These are phyloP conservation scores for Solanum tacnaense DNA, from an alignment of 257 asterid species.

Conservation along the genomic window DNA sequence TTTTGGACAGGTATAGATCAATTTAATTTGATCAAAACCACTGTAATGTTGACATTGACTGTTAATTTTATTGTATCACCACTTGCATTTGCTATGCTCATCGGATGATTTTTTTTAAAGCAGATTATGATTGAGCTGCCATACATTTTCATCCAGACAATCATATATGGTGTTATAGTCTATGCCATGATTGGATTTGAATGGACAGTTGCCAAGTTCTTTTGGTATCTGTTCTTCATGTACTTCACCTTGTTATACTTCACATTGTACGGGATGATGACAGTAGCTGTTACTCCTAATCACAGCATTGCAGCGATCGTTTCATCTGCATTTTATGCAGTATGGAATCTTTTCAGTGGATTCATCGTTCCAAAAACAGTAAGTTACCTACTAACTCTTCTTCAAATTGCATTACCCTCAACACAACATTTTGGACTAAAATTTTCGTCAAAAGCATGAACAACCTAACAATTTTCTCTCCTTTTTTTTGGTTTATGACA, in stretches of 20 bases:
- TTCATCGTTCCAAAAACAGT: constrained; percentile 73
- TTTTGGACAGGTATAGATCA: constrained; percentile 50
- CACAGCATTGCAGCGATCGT: constrained; percentile 54
- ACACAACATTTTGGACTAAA: not conserved
- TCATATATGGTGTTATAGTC: constrained; percentile 48
- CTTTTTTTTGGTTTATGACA: constrained; percentile 10
- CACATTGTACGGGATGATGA: constrained; percentile 78
- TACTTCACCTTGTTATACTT: constrained; percentile 69
- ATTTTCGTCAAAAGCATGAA: not conserved
- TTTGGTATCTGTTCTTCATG: constrained; percentile 74
- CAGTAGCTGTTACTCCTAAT: constrained; percentile 76
- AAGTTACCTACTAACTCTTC: not conserved
- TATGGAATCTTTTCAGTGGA: constrained; percentile 80
- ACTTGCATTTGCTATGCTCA: not conserved
- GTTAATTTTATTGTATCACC: not conserved
- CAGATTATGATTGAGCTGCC: constrained; percentile 73
- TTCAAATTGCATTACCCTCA: not conserved
- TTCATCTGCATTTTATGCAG: constrained; percentile 46
- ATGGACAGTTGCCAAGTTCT: constrained; percentile 54
- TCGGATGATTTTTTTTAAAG: not conserved
- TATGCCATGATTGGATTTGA: constrained; percentile 78
- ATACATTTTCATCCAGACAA: constrained; percentile 44
- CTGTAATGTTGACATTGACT: not conserved
- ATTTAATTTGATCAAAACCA: not conserved
- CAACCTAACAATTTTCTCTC: not conserved